Base-by-base conservation (phyloP, 2,329 filamentous ascomycete species). In the Boeremia lycopersici region DNA sequence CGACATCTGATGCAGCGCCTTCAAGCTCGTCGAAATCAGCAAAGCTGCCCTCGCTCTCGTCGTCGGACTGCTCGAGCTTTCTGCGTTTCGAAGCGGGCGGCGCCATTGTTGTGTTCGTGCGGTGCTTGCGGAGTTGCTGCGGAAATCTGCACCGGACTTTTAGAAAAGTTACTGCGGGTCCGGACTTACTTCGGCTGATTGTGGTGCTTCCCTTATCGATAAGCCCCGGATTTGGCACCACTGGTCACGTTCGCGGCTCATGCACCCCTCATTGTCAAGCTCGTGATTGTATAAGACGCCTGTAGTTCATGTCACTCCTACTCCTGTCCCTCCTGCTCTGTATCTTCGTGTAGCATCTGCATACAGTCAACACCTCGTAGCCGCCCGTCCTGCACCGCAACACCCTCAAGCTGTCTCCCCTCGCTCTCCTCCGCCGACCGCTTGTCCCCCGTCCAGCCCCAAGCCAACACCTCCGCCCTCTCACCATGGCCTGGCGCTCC, bases 401-500 rank as follows among this genome's bases (percentile, higher is more conserved):
- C 9, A 46, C 62, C 35, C 47, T 64, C 57, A 52, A 59, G 36
- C 46, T 55, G 52, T 49, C 52, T 28, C 57, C 39, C 31, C 40
- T 67, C 53, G 25, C 57, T 57, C 66, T 63, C 61, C 53, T 60
- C 51, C 58, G 67, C 56, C 41, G 30, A 9, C 46, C 35, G 33
- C 36, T 23, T 19, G 62, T 60, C 28, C 47, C 54, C 42, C 31
- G 39, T 34, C 17, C 42, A 36, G 51, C 43, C 12, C 19, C 30
- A 33, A 57, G 28, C 44, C 38, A 9, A 36, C 59, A 59, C 19
- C 51, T 13, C 48, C 60, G 59, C 29, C 23, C 44, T 11, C 50
- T 62, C 62, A 82, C 59, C 56, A 98, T 99, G 95, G 93, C 93
- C 56, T 99, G 95, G 95, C 85, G 86, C 63, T 91, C 89, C 74